Evolutionary conservation across 306 rosid species (phyloP), one percentile per base, ranked within the genome.

Genomic region (Ormosia emarginata): DNA sequence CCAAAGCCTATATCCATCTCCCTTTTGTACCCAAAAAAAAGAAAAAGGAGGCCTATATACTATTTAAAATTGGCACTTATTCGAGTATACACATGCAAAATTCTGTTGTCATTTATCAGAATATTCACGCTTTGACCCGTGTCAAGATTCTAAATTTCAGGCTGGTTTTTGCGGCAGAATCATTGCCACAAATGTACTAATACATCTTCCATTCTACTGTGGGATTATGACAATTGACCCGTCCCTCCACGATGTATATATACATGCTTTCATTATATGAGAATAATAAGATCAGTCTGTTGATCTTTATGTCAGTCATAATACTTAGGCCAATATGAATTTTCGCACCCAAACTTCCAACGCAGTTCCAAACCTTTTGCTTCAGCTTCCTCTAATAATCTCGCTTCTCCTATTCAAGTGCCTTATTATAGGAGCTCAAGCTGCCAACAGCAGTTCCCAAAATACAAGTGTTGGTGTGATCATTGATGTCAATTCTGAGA

Each of bases 401-500:
- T 57, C 3, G 7, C 34, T 81, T 74, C 44, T 85, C 29, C 34
- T 81, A 34, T 63, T 61, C 56, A 43, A 36, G 1, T 46, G 77
- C 68, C 43, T 15, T 63, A 3, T 11, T 47, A 3, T 11, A 8
- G 79, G 58, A 69, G 77, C 24, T 57, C 65, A 52, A 43, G 75
- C 68, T 24, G 74, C 47, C n/a, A 32, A 13, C 32, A 41, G 53
- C 32, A 41, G 53, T 66, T 14, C 55, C 13, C 68, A 68, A 79
- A 62, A 3, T 59, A 58, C 63, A 24, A 63, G 57, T 57, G 44
- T 87, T 75, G 90, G 90, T 15, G 88, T 75, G 46, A 40, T 85
- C 43, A 36, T 87, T 65, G 87, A 87, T 82, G 36, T 75, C 53
- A 65, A 71, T 65, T 84, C 90, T 59, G 67, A 61, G 14, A 58